These are phyloP conservation scores for Brassica carinata DNA, from an alignment of 345 rosid genomes.

Conservation along the genomic window DNA sequence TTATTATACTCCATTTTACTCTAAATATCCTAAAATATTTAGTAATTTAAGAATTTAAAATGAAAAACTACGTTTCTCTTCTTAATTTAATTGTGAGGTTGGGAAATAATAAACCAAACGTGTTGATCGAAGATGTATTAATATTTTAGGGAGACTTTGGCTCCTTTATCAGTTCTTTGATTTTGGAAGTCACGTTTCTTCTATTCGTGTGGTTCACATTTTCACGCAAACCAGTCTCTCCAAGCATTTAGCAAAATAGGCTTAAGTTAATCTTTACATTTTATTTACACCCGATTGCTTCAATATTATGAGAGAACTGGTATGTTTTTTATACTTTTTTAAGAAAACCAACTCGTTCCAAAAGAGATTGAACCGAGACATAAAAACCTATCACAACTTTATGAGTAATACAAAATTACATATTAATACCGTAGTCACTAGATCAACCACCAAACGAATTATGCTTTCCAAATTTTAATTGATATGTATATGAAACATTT, in stretches of 20 bases:
- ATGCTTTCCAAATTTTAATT: neutral
- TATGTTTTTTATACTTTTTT: neutral
- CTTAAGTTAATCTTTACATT: constrained; percentile 1
- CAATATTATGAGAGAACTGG: neutral
- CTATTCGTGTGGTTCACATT: constrained; percentile 16
- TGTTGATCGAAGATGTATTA: constrained; percentile 2
- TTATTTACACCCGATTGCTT: constrained; percentile 11
- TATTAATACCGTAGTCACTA: neutral
- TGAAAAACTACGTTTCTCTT: neutral
- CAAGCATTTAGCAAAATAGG: neutral
- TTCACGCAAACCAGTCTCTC: constrained; percentile 17
- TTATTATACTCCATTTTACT: neutral
- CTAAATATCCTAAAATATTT: neutral
- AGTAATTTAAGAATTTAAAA: neutral
- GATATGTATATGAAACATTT: neutral
- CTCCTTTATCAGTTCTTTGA: constrained; percentile 1
- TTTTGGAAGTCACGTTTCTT: constrained; percentile 6
- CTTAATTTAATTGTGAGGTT: neutral
- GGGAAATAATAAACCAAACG: neutral
- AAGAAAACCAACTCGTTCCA: neutral
- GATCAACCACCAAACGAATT: neutral
- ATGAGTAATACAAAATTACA: neutral
- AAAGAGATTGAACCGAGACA: neutral
- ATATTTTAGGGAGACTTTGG: neutral
- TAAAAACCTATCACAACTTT: neutral